Conservation (phyloP, 2,329 filamentous ascomycete genomes). For the Monosporascus sp. region DNA sequence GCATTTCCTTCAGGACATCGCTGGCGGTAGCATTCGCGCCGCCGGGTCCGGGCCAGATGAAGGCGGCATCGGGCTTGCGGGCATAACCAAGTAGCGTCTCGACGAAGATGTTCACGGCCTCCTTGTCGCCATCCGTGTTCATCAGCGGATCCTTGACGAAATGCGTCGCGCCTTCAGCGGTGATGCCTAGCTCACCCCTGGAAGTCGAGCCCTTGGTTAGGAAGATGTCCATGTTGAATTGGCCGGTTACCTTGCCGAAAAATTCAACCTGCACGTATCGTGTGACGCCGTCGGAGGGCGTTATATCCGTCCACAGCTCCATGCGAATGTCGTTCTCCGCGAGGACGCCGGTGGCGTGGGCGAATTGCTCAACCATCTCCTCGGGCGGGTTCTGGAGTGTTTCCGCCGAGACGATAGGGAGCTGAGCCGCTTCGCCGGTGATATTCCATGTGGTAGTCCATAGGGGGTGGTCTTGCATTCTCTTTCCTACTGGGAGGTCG, state of each 20-base stretch:
- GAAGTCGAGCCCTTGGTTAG: conserved; percentile 14
- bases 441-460: conserved; percentile 1
- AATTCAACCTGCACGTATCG: conserved; percentile 13
- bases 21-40: conserved; percentile 33
- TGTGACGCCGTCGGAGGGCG: conserved; percentile 8
- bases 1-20: conserved; percentile 32
- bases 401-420: conserved; percentile 48
- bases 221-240: conserved; percentile 12
- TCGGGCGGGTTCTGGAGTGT: conserved; percentile 25
- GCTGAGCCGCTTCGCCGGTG: conserved; percentile 17
- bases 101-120: conserved; percentile 1
- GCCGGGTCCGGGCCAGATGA: conserved; percentile 38
- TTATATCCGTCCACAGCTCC: conserved; percentile 40
- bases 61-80: conserved; percentile 13
- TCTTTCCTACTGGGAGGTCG: conserved; percentile 33
- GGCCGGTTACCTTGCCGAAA: conserved; percentile 4
- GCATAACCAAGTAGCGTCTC: conserved; percentile 1
- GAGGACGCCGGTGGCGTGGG: conserved; percentile 41
- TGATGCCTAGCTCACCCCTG: background rate
- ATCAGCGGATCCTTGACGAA: background rate
- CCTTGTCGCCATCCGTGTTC: conserved; percentile 2
- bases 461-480: conserved; percentile 28
- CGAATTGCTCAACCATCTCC: conserved; percentile 18
- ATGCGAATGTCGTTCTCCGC: conserved; percentile 47
- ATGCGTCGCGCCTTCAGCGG: background rate